Evolutionary conservation across 2,329 filamentous ascomycete genomes (phyloP), one percentile per base, ranked within the genome.

Genomic region (Paecilomyces sp.): DNA sequence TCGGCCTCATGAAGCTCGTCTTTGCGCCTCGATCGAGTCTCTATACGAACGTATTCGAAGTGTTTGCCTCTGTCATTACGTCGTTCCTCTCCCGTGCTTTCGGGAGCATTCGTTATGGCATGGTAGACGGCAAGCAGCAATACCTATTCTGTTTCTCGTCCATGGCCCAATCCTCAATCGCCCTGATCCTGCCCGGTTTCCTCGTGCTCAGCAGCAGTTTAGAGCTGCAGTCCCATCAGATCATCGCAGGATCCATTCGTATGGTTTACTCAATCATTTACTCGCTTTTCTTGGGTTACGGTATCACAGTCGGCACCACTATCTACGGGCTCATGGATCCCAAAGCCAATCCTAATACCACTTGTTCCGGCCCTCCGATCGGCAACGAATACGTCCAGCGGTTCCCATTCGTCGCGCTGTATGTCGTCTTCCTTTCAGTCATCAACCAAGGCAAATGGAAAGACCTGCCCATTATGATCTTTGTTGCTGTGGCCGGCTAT

Each of bases 371-470:
- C 31, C 73, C 80, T 0, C 79, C 87, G 59, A 74, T 74, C 2
- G 79, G 81, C 6, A 75, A 79, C 34, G 71, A 71, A 56, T 74
- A 74, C 36, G 64, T 71, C 0, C 83, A 81, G 62, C 83, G 82
- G 60, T 91, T 92, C 75, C 77, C 88, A 31, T 92, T 91, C 68
- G 91, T 93, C 0, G 83, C 88, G 0, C 72, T 83, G 0, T 91
- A 92, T 71, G 85, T 90, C 8, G 69, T 91, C 30, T 90, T 87
- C 67, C 81, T 93, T 47, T 88, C 88, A 62, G 81, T 92, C 67
- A 88, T 93, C 71, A 92, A 92, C 73, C 89, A 93, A 65, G 89
- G 88, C 61, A 91, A 91, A 74, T 90, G 84, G 84, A 88, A 85
- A 66, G 90, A 93, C 70, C 83, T 86, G 33, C 89, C 90, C 0